A percentile compares a stretch with the other conserved stretches of the same genome.
These are phyloP conservation scores for Lodderomyces margitis DNA, from an alignment of 1,139 yeast genomes.

Conservation along the genomic window DNA sequence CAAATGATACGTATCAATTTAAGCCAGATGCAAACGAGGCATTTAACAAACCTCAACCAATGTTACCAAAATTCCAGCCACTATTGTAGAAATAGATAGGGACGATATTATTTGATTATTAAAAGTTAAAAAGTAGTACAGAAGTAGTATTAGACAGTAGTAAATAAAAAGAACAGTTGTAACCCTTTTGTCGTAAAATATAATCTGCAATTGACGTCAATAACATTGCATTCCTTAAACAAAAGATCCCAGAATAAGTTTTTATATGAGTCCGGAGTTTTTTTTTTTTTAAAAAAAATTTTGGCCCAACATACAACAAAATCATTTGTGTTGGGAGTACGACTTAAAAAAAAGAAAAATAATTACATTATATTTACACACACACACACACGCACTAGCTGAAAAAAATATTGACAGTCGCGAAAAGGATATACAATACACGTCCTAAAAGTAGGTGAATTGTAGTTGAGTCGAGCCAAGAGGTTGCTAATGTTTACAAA, in stretches of 20 bases:
- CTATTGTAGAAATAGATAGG: slow-evolving; percentile 26
- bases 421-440: not conserved
- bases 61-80: slow-evolving; percentile 40
- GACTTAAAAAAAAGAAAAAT: too few species aligned
- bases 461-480: too few species aligned
- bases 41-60: slow-evolving; percentile 21
- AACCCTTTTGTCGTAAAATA: too few species aligned
- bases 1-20: not conserved
- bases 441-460: not conserved
- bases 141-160: too few species aligned
- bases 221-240: slow-evolving; percentile 8
- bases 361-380: too few species aligned
- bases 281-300: not conserved
- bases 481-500: too few species aligned
- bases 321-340: slow-evolving; percentile 1
- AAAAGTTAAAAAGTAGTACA: too few species aligned
- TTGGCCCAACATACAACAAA: slow-evolving; percentile 1
- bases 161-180: too few species aligned
- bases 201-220: slow-evolving; percentile 11
- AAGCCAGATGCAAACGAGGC: not conserved
- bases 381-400: too few species aligned
- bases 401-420: not conserved
- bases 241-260: too few species aligned
- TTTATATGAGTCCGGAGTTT: too few species aligned
- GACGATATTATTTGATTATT: too few species aligned